Base-by-base conservation (phyloP, 495 filamentous ascomycete species). In the Penicillium odoratum region DNA sequence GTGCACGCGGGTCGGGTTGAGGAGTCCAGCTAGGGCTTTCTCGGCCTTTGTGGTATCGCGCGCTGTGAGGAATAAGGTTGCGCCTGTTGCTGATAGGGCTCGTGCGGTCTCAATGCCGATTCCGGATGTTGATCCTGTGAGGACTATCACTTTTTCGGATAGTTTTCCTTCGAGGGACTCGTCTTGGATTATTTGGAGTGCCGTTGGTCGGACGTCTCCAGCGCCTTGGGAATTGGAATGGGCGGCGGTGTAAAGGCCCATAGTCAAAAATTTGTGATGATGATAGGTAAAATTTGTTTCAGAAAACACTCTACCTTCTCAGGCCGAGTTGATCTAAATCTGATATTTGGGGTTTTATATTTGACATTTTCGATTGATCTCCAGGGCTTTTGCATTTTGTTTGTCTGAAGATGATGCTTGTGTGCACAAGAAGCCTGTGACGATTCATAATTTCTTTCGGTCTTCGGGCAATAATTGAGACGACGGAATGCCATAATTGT, bases 201-300 rank as follows among this genome's bases (percentile, higher is more conserved):
- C 82, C 5, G 82, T 85, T 21, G 81, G 82, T 26, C 82, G 81
- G 11, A 69, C 65, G 67, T 86, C 82, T 7, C 82, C 81, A n/a
- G 77, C 63, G 8, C 83, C 81, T 49, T 75, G 51, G 21, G 69
- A 69, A 34, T 69, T 61, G 5, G 46, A 51, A 63, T 80, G 75
- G 3, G 63, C 66, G 45, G 65, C 69, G 21, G 74, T 61, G 60
- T 83, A 82, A 26, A 16, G 16, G 18, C 43, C 18, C 16, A 46
- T 46, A 5, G 18, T 46, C 5, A 46, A 21, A 7, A 33, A 8
- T 2, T 6, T 7, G 7, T 10, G 10, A 7, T 33, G 31, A 21
- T 33, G 31, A 33, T 7, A 33, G 10, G 31, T 33, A 3, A 33
- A 33, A 8, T 33, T 1, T 21, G 2, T 21, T 2, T 21, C 1